Conservation (phyloP, 2,329 filamentous ascomycete species). For the Pleomassaria siparia region DNA sequence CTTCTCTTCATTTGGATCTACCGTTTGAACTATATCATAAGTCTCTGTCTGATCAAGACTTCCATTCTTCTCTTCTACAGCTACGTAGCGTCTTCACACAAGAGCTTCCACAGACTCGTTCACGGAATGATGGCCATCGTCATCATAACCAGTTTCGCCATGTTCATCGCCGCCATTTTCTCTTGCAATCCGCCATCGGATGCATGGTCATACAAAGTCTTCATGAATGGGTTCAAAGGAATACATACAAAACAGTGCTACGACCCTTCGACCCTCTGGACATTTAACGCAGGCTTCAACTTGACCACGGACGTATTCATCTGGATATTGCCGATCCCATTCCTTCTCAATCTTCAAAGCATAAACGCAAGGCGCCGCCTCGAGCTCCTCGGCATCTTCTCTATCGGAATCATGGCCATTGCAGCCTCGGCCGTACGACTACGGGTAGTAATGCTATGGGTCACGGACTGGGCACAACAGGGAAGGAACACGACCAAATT, state of each 20-base stretch:
- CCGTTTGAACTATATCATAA: slow-evolving; percentile 30
- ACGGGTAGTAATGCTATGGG: slow-evolving; percentile 29
- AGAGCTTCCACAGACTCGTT: slow-evolving; percentile 26
- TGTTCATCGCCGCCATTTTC: slow-evolving; percentile 30
- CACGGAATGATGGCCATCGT: slow-evolving; percentile 24
- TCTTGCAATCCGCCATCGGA: slow-evolving; percentile 30
- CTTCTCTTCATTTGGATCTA: slow-evolving; percentile 32
- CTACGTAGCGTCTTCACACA: slow-evolving; percentile 30
- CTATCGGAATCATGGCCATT: slow-evolving; percentile 34
- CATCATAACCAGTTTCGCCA: slow-evolving; percentile 22
- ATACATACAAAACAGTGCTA: slow-evolving; percentile 23
- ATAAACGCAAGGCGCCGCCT: slow-evolving; percentile 52
- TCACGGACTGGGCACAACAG: slow-evolving; percentile 17
- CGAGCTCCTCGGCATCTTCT: slow-evolving; percentile 47
- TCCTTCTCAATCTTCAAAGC: slow-evolving; percentile 47
- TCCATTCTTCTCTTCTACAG: slow-evolving; percentile 39
- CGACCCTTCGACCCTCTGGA: slow-evolving; percentile 29
- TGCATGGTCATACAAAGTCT: slow-evolving; percentile 27
- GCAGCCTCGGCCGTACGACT: slow-evolving; percentile 33
- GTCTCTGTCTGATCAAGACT: slow-evolving; percentile 33
- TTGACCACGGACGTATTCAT: slow-evolving; percentile 46
- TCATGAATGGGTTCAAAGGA: slow-evolving; percentile 17
- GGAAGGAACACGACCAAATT: slow-evolving; percentile 20
- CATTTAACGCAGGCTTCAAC: slow-evolving; percentile 44
- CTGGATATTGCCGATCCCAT: slow-evolving; percentile 47